Percentiles rank a stretch among this genome's conserved stretches.
Conservation (phyloP, 352 stramenopile genomes). For the Phytophthora pluvialis region DNA sequence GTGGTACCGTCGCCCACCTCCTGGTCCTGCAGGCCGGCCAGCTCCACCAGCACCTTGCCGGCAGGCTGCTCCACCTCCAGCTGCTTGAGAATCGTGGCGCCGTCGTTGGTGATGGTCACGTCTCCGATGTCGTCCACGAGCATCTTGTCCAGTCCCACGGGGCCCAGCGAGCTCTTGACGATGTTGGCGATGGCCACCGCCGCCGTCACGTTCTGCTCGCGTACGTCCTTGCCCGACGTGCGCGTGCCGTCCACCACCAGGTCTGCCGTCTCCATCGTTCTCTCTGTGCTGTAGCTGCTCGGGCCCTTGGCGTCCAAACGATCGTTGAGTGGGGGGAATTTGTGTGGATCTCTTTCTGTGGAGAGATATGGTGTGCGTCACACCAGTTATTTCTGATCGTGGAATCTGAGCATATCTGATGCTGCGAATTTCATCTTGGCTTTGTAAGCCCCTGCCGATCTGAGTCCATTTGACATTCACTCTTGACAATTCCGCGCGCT, state of each 20-base stretch:
- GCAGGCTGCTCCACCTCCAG: constrained; percentile 99
- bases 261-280: constrained; percentile 71
- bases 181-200: constrained; percentile 99
- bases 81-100: constrained; percentile 99
- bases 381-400: constrained; percentile 1
- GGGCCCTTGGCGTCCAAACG: constrained; percentile 41
- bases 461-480: background rate
- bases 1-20: constrained; percentile 99
- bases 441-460: background rate
- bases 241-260: constrained; percentile 92
- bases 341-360: constrained; percentile 54
- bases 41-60: constrained; percentile 98
- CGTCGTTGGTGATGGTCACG: constrained; percentile 99
- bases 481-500: constrained; percentile 1
- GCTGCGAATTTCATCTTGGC: background rate
- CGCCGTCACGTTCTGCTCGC: constrained; percentile 97
- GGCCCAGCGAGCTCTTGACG: constrained; percentile 98
- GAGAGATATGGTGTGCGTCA: constrained; percentile 3
- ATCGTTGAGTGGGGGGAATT: constrained; percentile 46
- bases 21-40: constrained; percentile 98
- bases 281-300: constrained; percentile 4
- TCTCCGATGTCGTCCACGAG: constrained; percentile 98
- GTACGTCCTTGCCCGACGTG: constrained; percentile 93
- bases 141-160: constrained; percentile 99
- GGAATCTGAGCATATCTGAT: constrained; percentile 1